Conservation (phyloP, 2,329 filamentous ascomycete species). For the Eutypella sp. region DNA sequence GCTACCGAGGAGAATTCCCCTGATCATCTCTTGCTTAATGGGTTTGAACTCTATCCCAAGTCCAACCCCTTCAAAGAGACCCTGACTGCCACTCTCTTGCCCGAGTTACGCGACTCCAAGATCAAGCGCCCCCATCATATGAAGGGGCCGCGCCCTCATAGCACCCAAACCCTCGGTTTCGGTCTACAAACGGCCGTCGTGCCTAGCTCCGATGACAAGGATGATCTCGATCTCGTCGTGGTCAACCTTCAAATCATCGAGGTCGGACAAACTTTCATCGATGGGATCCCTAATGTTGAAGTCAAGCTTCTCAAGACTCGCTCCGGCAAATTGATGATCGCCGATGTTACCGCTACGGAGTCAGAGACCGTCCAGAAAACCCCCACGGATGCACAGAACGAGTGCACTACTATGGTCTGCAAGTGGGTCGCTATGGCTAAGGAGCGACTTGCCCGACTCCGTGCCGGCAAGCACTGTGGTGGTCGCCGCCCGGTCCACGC, state of each 20-base stretch:
- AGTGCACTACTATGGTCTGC: conserved; percentile 43
- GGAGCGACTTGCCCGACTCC: conserved; percentile 34
- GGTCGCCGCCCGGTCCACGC: conserved; percentile 17
- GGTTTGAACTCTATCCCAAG: conserved; percentile 54
- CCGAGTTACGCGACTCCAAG: conserved; percentile 27
- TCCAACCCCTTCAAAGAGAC: conserved; percentile 40
- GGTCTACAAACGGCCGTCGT: conserved; percentile 38
- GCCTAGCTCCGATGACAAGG: conserved; percentile 42
- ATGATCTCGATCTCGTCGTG: conserved; percentile 46
- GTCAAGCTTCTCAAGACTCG: conserved; percentile 59
- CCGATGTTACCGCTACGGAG: conserved; percentile 36
- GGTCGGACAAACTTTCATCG: conserved; percentile 51
- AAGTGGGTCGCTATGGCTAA: conserved; percentile 48
- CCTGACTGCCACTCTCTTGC: conserved; percentile 42
- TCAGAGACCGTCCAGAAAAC: conserved; percentile 17
- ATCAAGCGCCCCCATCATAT: conserved; percentile 26
- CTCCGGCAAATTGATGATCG: conserved; percentile 50
- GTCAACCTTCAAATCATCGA: conserved; percentile 56
- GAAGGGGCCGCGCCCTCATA: conserved; percentile 22
- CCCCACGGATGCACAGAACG: conserved; percentile 25
- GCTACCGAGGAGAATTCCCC: conserved; percentile 34
- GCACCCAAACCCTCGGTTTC: conserved; percentile 42
- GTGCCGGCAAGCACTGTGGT: conserved; percentile 35
- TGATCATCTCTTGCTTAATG: conserved; percentile 53
- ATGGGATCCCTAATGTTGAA: conserved; percentile 50